Evolutionary conservation across 2,329 filamentous ascomycete species (phyloP).

Genomic region (Phyllosticta citriasiana): DNA sequence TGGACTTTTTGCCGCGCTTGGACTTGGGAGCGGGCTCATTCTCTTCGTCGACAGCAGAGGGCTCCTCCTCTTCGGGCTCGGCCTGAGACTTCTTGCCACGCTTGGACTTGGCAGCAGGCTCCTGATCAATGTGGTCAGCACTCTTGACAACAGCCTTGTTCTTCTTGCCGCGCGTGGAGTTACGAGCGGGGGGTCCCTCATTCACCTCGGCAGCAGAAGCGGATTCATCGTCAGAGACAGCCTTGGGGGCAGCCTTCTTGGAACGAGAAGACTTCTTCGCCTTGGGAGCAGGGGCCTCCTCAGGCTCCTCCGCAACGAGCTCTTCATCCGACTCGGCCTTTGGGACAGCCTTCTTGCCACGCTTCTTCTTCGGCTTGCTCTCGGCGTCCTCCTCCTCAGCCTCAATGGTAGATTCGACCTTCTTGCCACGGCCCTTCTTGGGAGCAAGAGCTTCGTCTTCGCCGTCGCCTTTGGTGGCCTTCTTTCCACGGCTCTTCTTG

Average conservation of each 20-base stretch:
- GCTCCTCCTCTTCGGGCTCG: neutral
- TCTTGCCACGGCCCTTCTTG: slow-evolving; percentile 21
- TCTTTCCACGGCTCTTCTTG: slow-evolving; percentile 21
- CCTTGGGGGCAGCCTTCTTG: slow-evolving; percentile 27
- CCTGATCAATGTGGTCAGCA: neutral
- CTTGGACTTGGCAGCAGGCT: neutral
- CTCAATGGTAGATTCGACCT: slow-evolving; percentile 16
- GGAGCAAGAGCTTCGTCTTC: slow-evolving; percentile 18
- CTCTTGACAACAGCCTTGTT: neutral
- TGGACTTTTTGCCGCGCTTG: slow-evolving; percentile 1
- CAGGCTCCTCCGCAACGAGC: slow-evolving; percentile 14
- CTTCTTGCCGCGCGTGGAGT: slow-evolving; percentile 1
- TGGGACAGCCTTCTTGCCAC: slow-evolving; percentile 10
- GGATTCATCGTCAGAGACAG: slow-evolving; percentile 13
- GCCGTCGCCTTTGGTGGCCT: slow-evolving; percentile 18
- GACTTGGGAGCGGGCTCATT: neutral
- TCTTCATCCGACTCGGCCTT: neutral
- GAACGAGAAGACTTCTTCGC: slow-evolving; percentile 21
- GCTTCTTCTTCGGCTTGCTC: slow-evolving; percentile 11
- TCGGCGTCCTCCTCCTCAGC: slow-evolving; percentile 7
- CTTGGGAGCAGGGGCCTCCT: slow-evolving; percentile 24
- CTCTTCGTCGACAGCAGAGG: neutral
- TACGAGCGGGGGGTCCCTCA: neutral
- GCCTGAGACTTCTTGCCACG: slow-evolving; percentile 1
- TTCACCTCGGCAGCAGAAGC: neutral